Evolutionary conservation across 169 alveolate species (phyloP).

Genomic region (Plasmodium cynomolgi): DNA sequence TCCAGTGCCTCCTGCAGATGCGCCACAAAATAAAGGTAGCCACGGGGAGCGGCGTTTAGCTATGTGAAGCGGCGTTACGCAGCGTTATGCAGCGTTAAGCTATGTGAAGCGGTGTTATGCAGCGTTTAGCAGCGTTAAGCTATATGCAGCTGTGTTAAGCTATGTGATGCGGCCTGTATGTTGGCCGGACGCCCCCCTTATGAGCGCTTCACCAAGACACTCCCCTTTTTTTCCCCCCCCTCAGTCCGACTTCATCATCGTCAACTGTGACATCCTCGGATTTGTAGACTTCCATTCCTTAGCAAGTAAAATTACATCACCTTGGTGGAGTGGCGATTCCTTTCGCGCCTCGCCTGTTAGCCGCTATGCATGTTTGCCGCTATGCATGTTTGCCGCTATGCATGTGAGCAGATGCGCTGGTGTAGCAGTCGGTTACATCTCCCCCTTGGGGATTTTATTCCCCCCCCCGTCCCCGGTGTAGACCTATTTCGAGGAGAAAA

Average conservation of each 20-base stretch:
- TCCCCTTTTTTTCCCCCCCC: not conserved
- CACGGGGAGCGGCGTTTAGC: no score
- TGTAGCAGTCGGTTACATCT: not conserved
- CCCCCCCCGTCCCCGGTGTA: not conserved
- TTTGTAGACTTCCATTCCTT: conserved; percentile 68
- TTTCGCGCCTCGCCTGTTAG: not conserved
- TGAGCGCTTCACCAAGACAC: not conserved
- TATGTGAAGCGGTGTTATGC: not conserved
- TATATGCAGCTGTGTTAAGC: no score
- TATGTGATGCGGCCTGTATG: no score
- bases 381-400: no score
- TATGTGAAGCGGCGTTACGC: not conserved
- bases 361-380: no score
- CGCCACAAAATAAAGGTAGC: conserved; percentile 37
- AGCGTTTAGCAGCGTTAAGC: not conserved
- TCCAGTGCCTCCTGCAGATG: conserved; percentile 49
- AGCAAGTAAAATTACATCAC: conserved; percentile 30
- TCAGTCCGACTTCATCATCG: conserved; percentile 59
- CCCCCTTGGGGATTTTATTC: not conserved
- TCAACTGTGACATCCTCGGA: conserved; percentile 68
- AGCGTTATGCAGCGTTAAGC: not conserved
- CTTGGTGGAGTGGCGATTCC: not conserved
- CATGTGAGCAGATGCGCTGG: no score
- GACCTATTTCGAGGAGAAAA: conserved; percentile 65
- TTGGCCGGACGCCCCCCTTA: no score